Evolutionary conservation across 345 rosid genomes (phyloP).

Genomic region (Orychophragmus violaceus): DNA sequence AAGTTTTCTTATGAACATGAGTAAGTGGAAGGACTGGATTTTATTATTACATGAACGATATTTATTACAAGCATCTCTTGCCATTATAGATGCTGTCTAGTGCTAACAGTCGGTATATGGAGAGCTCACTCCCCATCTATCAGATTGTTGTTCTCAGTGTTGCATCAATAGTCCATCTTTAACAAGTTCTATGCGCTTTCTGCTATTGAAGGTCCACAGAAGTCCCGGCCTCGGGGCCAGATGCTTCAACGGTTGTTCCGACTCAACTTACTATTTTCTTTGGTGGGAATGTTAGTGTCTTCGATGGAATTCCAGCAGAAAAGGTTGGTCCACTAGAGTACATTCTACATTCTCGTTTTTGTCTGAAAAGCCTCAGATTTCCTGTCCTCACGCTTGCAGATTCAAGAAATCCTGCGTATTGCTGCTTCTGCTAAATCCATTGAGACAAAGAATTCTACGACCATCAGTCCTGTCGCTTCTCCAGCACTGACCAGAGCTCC

Average conservation of each 20-base stretch:
- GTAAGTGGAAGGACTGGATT: neutral
- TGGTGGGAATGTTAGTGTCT: constrained; percentile 65
- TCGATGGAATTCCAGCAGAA: constrained; percentile 59
- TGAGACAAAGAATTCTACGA: constrained; percentile 40
- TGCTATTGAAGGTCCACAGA: constrained; percentile 31
- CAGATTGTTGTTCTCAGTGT: neutral
- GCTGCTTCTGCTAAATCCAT: constrained; percentile 50
- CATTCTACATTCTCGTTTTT: neutral
- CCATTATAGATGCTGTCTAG: neutral
- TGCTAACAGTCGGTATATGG: neutral
- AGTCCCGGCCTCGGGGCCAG: constrained; percentile 31
- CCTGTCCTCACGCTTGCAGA: constrained; percentile 31
- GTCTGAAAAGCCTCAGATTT: neutral
- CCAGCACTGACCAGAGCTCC: constrained; percentile 75
- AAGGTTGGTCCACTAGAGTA: constrained; percentile 41
- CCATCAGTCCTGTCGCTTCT: constrained; percentile 35
- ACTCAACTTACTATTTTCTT: constrained; percentile 79
- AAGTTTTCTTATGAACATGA: neutral
- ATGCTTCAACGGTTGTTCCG: constrained; percentile 30
- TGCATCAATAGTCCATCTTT: constrained; percentile 1
- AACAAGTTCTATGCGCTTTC: neutral
- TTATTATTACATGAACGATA: no score
- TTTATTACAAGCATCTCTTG: neutral
- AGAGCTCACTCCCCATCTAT: neutral
- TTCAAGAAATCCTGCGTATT: constrained; percentile 58